Base-by-base conservation (phyloP, 163 green algal species). In the Chlamydomonas reinhardtii region DNA sequence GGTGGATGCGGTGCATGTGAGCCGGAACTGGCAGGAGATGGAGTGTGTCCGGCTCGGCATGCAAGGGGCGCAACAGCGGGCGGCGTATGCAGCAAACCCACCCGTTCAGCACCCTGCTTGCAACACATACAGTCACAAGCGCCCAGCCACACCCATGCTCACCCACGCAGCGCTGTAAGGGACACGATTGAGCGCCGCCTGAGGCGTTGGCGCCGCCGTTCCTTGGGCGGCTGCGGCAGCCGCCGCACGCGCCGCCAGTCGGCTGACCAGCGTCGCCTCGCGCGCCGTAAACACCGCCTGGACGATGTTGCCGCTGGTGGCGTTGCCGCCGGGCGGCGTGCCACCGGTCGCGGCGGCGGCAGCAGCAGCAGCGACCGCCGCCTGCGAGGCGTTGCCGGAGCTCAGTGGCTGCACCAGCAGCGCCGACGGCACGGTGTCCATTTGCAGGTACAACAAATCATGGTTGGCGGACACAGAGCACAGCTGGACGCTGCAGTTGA, bases 381-480 rank as follows among this genome's bases (percentile, higher is more conserved):
- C 19, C 56, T 27, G 19, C 12, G 25, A 66, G 24, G 59, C 59
- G 24, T 31, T 9, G 59, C 59, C 20, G 8, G 22, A n/a, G 59
- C 8, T 29, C 24, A 9, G 22, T 4, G 59, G 22, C 59, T 29
- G 22, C 2, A 5, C 14, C 35, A 61, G 37, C 35, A n/a, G 70
- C 70, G 24, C 2, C 39, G 35, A 1, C 35, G 70, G 59, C 24
- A n/a, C 14, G 2, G 24, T 27, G 59, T 29, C 32, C 22, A 9
- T 0, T 3, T 64, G 27, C 29, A 79, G n/a, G 73, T 79, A 79
- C n/a, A 79, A n/a, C 29, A 79, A n/a, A 52, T 79, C 73, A n/a
- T 79, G 73, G 29, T 52, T 31, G n/a, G 12, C 73, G 52, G 14
- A 52, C 29, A 20, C 29, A 4, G 52, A 32, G 73, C 73, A 79